Base-by-base conservation (phyloP, 1,139 yeast species). In the Yamadazyma triangularis region DNA sequence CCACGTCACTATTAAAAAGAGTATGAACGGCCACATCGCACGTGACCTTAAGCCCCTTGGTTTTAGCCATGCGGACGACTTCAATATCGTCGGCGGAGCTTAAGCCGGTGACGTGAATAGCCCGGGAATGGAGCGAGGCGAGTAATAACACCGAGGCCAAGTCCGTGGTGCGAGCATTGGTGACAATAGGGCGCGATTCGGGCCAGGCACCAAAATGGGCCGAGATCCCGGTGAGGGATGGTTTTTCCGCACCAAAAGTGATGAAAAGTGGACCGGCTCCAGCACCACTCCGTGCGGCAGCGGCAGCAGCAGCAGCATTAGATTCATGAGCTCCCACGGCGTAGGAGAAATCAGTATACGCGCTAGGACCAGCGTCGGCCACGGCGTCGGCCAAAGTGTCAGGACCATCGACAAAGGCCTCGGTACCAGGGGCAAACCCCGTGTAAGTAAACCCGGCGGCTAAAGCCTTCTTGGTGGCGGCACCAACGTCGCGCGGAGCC, bases 81-180 rank as follows among this genome's bases (percentile, higher is more conserved):
- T 83, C 79, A 53, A 91, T 72, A 56, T 91, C 98, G 47, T 84
- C 88, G 54, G 73, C 77, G 36, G 83, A 73, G 30, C 85, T 77
- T 33, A 91, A 91, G 45, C 85, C 88, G 36, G 95, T 86, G 45
- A 91, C 79, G 59, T 91, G 98, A 42, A 91, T 83, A 28, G 89
- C 70, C 52, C 95, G 75, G 62, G 68, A 75, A 68, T 86, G 89
- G 53, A 91, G 75, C 25, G 96, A 84, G 32, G 97, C 96, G 61
- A 91, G 70, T 53, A 91, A 73, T 54, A 91, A 67, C 32, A 89
- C 83, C 4, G 96, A 84, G 13, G 98, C 97, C 51, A 91, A 71
- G 51, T 87, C 93, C 27, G 96, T 85, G 18, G 93, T 79, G 56
- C 78, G 80, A 28, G 97, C 96, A 60, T 91, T 96, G 28, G 96